Base-by-base conservation (phyloP, 306 rosid genomes). In the Ormosia semicastrata region DNA sequence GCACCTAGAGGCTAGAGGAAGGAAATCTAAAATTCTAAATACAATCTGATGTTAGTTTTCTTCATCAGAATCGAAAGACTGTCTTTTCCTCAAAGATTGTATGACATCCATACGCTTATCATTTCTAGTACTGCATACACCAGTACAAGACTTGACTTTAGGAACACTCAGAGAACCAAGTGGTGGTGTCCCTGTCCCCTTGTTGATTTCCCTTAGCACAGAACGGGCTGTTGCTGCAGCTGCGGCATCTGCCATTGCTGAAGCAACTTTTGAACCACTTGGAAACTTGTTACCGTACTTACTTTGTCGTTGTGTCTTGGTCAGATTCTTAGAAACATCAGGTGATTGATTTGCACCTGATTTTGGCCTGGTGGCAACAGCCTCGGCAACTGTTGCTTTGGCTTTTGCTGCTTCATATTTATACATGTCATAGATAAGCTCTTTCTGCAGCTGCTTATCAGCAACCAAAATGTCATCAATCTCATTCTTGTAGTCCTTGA, bases 391-490 rank as follows among this genome's bases (percentile, higher is more conserved):
- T 7, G 89, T 75, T 66, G 90, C 89, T 84, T 86, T 92, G 80
- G 93, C 91, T 87, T 84, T 91, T 24, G 90, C 85, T 8, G 91
- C 77, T 81, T 95, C 99, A 52, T 88, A 93, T 73, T 93, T 95
- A 40, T 93, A 88, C 88, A 93, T 95, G 83, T 95, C 98, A 52
- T 93, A 93, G 65, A 91, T 66, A 18, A 95, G 93, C 87, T 91
- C 99, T 71, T 85, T 93, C 89, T 93, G 99, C 81, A 95, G 98
- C 84, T 91, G 99, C 92, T 90, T 91, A 80, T 95, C 99, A 56
- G 98, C 99, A 43, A 95, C 87, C 84, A 95, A 81, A 71, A 95
- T 89, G 56, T 95, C 99, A 54, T 93, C 94, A 46, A 95, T 95
- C 85, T 95, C 99, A 66, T 83, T 91, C 81, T 90, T 95, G 95